Base-by-base conservation (phyloP, 345 rosid species). In the Laguncularia racemosa region DNA sequence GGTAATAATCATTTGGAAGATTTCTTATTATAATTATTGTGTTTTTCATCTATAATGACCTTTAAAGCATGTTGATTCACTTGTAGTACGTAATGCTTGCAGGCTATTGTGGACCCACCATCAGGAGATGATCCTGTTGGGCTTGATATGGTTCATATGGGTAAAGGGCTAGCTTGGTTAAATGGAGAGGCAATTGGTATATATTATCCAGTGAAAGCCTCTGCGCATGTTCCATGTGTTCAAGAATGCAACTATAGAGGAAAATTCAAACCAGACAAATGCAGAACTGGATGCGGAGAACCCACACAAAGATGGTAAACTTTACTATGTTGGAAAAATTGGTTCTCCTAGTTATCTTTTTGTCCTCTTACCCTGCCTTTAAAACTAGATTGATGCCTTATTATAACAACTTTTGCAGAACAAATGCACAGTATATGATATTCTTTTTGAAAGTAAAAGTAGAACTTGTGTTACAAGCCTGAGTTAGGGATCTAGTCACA, bases 111-210 rank as follows among this genome's bases (percentile, higher is more conserved):
- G 61, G 88, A 86, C 58, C 57, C 80, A 67, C 99, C 99, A 54
- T 56, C 80, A 0, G 96, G 97, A 18, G 67, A 77, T 82, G 99
- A 89, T 66, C 99, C 96, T 2, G 67, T 85, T 15, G 99, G 95
- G 62, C 68, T 89, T 47, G 97, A 89, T 65, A 89, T 93, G 99
- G 52, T 86, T 55, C 70, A 77, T 55, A 85, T 89, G 97, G 99
- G 96, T 50, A 93, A 93, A 80, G 97, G 97, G 23, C 83, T 82
- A 68, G 99, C 95, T 48, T 89, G 99, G 99, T 72, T 93, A 75
- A 87, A 89, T 21, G 99, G 99, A n/a, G 88, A 93, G 80, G 91
- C 83, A 67, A 85, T 93, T 50, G 99, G 99, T 63, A 89, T 95
- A 75, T 93, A 82, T 67, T 93, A 88, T 88, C 89, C 85, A 3